Evolutionary conservation across 139 green algal species (phyloP), one percentile per base, ranked within the genome.

Genomic region (Chlorella sp.): DNA sequence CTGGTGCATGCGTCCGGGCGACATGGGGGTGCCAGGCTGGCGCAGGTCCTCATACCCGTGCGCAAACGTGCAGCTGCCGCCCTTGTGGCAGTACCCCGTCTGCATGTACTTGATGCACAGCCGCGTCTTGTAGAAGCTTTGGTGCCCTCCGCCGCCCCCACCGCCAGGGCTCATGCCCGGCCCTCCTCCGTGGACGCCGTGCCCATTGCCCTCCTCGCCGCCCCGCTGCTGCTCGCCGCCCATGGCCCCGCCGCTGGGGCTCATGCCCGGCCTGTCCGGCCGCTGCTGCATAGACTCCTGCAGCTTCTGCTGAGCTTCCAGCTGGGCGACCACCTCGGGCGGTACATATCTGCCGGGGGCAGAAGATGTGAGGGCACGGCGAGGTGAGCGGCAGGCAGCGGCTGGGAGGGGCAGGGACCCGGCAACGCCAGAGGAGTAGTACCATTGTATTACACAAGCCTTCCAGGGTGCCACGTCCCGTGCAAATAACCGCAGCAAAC

Each of bases 81-180:
- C 92, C 57, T 90, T 87, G 28, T 79, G 69, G 87, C 92, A 95
- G 82, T 89, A 85, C 26, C 92, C 92, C 24, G 87, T 92, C 39
- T 93, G 79, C 92, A 95, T 95, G 84, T 92, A 95, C 78, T 91
- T 90, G 84, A 92, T 90, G 86, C 92, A 95, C 60, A 95, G 83
- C 87, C 92, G 86, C 30, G 92, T 95, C 86, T 95, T 95, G 92
- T 92, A 95, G 28, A 89, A 90, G 11, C 83, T 69, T 69, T 90
- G 86, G 42, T 76, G 68, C 30, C 53, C 84, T 68, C 68, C 83
- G 61, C 30, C 48, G 61, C 14, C 7, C 28, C 60, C 61, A 36
- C 61, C 83, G 48, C 36, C 24, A 18, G 24, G 18, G 24, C 18
- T 57, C 48, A 82, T 57, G 36, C 76, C 76, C 37, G 71, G 75